phyloP scores from a whole-genome alignment of 164 flowering plant species.

The Liquidambar formosana region DNA sequence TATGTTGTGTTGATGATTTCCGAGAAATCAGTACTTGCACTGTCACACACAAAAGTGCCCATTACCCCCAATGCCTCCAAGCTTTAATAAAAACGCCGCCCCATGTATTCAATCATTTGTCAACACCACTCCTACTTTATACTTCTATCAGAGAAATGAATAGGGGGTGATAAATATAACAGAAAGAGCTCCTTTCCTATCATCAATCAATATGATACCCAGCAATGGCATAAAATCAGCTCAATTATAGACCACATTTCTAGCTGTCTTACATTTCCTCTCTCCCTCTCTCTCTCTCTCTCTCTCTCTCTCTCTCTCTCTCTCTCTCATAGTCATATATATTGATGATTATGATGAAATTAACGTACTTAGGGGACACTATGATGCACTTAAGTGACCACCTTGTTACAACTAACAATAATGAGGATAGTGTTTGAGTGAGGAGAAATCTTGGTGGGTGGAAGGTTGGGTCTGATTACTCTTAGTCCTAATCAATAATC shows the following conservation, averaged over 20 bases:
- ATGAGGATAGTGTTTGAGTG: background rate
- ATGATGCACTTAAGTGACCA: background rate
- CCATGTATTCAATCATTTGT: background rate
- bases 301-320: too few species aligned
- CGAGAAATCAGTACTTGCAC: constrained; percentile 7
- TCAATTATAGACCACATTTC: too few species aligned
- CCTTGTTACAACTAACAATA: background rate
- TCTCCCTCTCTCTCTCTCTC: too few species aligned
- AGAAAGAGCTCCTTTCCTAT: too few species aligned
- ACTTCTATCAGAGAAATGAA: background rate
- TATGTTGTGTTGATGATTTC: background rate
- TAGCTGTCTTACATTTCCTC: too few species aligned
- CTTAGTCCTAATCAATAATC: constrained; percentile 5
- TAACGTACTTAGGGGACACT: too few species aligned
- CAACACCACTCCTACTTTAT: background rate
- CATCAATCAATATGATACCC: too few species aligned
- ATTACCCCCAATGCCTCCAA: constrained; percentile 3
- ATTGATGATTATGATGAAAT: too few species aligned
- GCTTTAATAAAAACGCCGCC: background rate
- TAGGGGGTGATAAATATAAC: too few species aligned
- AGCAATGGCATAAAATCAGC: background rate
- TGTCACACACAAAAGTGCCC: background rate
- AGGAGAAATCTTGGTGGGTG: constrained; percentile 16
- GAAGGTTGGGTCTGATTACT: constrained; percentile 1
- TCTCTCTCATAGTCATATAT: too few species aligned